Conservation (phyloP, 139 green algal species). For the Chlorella sp. region DNA sequence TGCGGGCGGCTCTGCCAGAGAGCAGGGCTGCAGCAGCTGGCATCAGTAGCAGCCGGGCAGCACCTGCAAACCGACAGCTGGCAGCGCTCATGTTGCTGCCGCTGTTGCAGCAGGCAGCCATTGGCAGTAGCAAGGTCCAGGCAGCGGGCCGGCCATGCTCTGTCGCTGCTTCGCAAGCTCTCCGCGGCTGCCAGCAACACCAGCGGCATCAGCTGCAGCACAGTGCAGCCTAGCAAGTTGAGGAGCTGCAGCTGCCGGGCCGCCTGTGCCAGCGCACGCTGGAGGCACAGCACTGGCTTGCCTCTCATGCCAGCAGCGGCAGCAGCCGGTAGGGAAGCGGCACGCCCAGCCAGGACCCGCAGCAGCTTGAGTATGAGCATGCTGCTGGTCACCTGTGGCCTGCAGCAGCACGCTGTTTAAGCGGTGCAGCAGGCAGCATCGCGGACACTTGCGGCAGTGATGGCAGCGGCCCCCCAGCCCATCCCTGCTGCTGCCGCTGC, state of each 20-base stretch:
- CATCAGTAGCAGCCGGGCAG: neutral
- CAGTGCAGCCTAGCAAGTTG: too few relatives aligned
- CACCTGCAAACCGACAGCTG: neutral
- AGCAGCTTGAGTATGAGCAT: neutral
- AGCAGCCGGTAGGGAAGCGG: too few relatives aligned
- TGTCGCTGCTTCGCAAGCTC: neutral
- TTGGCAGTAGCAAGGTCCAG: slow-evolving; percentile 1
- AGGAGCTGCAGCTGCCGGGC: neutral
- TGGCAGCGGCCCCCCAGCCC: slow-evolving; percentile 1
- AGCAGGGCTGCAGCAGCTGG: neutral
- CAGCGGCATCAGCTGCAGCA: neutral
- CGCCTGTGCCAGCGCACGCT: slow-evolving; percentile 6
- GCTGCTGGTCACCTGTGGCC: neutral
- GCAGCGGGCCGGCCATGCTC: neutral
- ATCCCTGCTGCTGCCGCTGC: slow-evolving; percentile 20
- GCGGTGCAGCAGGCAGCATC: neutral
- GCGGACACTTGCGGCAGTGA: neutral
- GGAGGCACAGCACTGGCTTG: slow-evolving; percentile 30
- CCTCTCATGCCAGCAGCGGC: neutral
- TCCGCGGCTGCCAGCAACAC: neutral
- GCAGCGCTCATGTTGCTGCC: slow-evolving; percentile 24
- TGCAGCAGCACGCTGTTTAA: slow-evolving; percentile 14
- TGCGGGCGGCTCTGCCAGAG: neutral
- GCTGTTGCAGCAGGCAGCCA: slow-evolving; percentile 14
- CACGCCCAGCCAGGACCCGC: neutral